phyloP scores from a whole-genome alignment of 148 eudicot genomes.

The Fagopyrum esculentum region DNA sequence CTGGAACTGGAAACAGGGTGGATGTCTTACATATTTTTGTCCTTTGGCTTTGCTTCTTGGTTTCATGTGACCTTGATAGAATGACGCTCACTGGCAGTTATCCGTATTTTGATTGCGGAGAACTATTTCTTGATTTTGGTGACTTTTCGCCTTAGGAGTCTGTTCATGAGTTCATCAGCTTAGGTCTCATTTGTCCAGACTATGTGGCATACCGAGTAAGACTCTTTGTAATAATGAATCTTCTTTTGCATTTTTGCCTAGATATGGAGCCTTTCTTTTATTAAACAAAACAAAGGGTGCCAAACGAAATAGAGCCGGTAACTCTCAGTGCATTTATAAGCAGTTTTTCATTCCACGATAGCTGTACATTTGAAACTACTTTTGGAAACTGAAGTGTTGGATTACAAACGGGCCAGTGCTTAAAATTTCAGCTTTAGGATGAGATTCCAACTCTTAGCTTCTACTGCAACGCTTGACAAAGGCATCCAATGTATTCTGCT shows the following conservation, averaged over 20 bases:
- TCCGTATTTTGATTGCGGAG: conserved; percentile 1
- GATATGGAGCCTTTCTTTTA: background rate
- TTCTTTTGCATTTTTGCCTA: background rate
- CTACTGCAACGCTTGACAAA: too few relatives aligned
- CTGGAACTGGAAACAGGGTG: conserved; percentile 49
- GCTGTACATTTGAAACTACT: too few relatives aligned
- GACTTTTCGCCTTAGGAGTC: conserved; percentile 48
- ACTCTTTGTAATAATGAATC: background rate
- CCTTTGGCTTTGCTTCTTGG: background rate
- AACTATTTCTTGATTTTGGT: conserved; percentile 37
- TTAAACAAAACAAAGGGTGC: background rate
- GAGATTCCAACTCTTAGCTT: too few relatives aligned
- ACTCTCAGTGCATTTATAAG: too few relatives aligned
- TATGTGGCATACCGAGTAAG: conserved; percentile 56
- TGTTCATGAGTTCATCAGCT: conserved; percentile 37
- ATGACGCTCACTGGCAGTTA: background rate
- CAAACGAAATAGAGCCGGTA: background rate
- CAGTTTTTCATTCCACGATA: too few relatives aligned
- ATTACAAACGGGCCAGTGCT: too few relatives aligned
- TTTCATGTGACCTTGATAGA: background rate
- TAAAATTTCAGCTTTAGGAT: too few relatives aligned
- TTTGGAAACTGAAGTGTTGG: too few relatives aligned
- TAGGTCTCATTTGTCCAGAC: conserved; percentile 35
- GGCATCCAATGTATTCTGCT: too few relatives aligned
- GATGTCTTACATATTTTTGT: conserved; percentile 8